Conservation (phyloP, 139 green algal genomes). For the Desmodesmus armatus region DNA sequence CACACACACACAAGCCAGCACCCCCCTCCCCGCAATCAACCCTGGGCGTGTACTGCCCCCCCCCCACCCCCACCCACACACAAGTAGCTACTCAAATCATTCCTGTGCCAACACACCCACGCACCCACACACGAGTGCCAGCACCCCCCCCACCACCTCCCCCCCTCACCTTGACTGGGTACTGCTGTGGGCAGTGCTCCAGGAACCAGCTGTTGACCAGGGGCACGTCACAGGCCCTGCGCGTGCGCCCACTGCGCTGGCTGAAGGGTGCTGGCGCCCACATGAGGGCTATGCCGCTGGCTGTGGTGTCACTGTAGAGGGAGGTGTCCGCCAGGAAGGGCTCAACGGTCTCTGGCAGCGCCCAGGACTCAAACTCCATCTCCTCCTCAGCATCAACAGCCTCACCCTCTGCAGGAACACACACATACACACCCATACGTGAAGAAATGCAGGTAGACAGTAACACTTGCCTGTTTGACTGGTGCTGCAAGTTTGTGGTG, state of each 20-base stretch:
- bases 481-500: too few species aligned
- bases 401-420: conserved; percentile 25
- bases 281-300: conserved; percentile 91
- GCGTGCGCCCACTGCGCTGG: conserved; percentile 85
- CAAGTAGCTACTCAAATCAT: too few species aligned
- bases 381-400: conserved; percentile 76
- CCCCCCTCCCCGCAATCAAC: too few species aligned
- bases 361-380: conserved; percentile 73
- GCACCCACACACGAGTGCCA: too few species aligned
- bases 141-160: too few species aligned
- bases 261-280: conserved; percentile 97
- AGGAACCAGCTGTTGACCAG: conserved; percentile 97
- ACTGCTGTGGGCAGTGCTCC: conserved; percentile 89
- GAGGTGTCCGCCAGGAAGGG: conserved; percentile 76
- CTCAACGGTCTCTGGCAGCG: conserved; percentile 87
- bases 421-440: too few species aligned
- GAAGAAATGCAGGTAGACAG: too few species aligned
- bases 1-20: too few species aligned
- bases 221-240: conserved; percentile 94
- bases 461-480: too few species aligned
- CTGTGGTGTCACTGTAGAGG: conserved; percentile 92
- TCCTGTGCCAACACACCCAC: too few species aligned
- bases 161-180: conserved; percentile 96
- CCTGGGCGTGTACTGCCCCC: too few species aligned
- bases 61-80: too few species aligned